phyloP scores from a whole-genome alignment of 1,139 yeast genomes.

The Kurtzmaniella quercitrusa region DNA sequence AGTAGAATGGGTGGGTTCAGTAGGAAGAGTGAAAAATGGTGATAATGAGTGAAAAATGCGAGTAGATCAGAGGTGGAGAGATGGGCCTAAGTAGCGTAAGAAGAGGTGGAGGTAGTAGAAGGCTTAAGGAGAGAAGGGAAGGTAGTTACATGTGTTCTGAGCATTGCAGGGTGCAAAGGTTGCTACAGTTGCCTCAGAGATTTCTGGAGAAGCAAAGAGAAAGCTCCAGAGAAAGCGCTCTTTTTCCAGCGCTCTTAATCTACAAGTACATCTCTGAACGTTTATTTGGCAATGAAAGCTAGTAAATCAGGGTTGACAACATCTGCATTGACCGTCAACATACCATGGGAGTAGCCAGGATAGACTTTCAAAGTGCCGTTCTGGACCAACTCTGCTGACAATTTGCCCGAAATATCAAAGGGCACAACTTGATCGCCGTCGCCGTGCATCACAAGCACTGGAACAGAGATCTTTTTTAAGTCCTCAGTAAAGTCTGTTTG shows the following conservation, averaged over 20 bases:
- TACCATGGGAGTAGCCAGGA: constrained; percentile 12
- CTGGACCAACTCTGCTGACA: constrained; percentile 12
- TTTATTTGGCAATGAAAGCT: too few relatives aligned
- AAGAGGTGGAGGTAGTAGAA: background rate
- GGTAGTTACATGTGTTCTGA: too few relatives aligned
- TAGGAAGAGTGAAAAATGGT: background rate
- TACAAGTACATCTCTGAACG: too few relatives aligned
- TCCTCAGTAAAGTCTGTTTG: constrained; percentile 13
- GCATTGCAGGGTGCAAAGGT: too few relatives aligned
- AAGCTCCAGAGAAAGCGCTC: too few relatives aligned
- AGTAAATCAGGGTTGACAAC: constrained; percentile 10
- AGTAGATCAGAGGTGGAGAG: background rate
- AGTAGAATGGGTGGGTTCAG: background rate
- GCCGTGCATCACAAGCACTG: constrained; percentile 15
- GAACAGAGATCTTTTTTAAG: constrained; percentile 11
- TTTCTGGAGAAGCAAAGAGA: too few relatives aligned
- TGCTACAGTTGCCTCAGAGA: too few relatives aligned
- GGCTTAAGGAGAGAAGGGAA: too few relatives aligned
- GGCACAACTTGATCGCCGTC: constrained; percentile 16
- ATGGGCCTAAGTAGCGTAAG: background rate
- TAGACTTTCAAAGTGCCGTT: constrained; percentile 10
- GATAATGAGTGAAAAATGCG: background rate
- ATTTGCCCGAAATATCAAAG: constrained; percentile 12
- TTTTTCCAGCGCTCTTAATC: too few relatives aligned
- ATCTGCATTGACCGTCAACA: constrained; percentile 13